phyloP scores from a whole-genome alignment of 78 protist genomes.

The Thecamonas trahens region DNA sequence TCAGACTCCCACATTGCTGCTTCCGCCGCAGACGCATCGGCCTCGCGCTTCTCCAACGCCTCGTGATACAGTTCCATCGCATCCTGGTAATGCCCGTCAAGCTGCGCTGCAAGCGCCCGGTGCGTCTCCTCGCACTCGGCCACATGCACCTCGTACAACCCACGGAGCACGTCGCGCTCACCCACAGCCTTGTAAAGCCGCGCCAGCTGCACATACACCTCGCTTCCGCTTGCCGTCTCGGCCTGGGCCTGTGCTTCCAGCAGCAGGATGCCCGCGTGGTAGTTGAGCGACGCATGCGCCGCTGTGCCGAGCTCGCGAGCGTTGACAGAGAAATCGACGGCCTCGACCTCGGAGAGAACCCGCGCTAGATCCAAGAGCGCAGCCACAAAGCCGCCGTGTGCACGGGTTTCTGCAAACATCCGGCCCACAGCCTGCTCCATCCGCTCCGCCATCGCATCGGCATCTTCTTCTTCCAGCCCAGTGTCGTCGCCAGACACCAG shows the following conservation, averaged over 20 bases:
- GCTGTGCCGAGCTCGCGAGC: too few species aligned
- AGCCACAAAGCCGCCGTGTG: too few species aligned
- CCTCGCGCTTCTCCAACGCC: constrained; percentile 21
- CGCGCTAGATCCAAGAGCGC: too few species aligned
- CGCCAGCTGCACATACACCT: not conserved
- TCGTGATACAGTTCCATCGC: constrained; percentile 32
- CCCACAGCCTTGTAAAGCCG: not conserved
- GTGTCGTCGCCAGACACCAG: not conserved
- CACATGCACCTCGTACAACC: constrained; percentile 3
- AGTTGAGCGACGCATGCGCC: too few species aligned
- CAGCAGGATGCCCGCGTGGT: constrained; percentile 15
- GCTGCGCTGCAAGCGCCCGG: too few species aligned
- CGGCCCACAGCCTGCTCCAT: too few species aligned
- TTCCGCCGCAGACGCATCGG: too few species aligned
- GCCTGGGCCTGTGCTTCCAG: not conserved
- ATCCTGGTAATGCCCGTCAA: constrained; percentile 31
- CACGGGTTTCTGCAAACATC: too few species aligned
- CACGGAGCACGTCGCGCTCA: not conserved
- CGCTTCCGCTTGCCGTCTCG: not conserved
- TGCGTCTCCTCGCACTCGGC: too few species aligned
- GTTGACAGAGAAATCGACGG: too few species aligned
- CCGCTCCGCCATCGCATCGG: not conserved
- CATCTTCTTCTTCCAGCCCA: not conserved
- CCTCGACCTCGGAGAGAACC: too few species aligned
- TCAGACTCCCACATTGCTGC: too few species aligned